Evolutionary conservation across 1,284 basidiomycete genomes (phyloP), one percentile per base, ranked within the genome.

Genomic region (Cryptococcus jaspeensis): DNA sequence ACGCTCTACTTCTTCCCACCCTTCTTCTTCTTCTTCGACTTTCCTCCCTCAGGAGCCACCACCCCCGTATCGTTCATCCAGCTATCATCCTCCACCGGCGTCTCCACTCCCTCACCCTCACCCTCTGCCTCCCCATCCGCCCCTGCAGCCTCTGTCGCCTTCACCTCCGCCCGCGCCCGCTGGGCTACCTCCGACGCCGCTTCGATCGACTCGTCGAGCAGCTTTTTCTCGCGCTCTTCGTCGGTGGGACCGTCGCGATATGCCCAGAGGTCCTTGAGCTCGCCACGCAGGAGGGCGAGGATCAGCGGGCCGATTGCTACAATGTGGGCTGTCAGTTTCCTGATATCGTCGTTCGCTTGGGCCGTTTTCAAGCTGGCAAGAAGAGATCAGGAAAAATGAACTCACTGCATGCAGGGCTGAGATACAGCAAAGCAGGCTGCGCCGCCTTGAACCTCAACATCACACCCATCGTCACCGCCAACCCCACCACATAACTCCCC

Each of bases 391-490:
- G 36, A 50, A 38, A 36, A 12, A 5, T 12, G 43, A 32, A 74
- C 85, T 73, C 66, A 90, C 89, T 88, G 86, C 81, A 84, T 5
- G 81, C 80, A 0, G 83, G 83, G 39, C 72, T 77, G 63, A 99
- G 83, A 75, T 98, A 99, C 38, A 99, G 80, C 57, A 99, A 78
- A 1, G 95, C 95, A 3, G 95, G 95, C 69, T 99, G 95, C 0
- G 91, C 92, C 15, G 82, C 83, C 47, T 82, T 81, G 69, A 87
- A 88, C 43, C 81, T 71, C 73, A 95, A 89, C 93, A 98, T 94
- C 16, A 95, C 90, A 0, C 74, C 74, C 84, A 98, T 92, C 2
- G 95, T 96, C 11, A 81, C 84, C 6, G 79, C 75, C 23, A 97
- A 82, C 0, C 93, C 95, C 22, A 80, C 59, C n/a, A 89, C 78